Evolutionary conservation across 176 grass and related monocot species (phyloP).

Genomic region (Aegilops longissima): DNA sequence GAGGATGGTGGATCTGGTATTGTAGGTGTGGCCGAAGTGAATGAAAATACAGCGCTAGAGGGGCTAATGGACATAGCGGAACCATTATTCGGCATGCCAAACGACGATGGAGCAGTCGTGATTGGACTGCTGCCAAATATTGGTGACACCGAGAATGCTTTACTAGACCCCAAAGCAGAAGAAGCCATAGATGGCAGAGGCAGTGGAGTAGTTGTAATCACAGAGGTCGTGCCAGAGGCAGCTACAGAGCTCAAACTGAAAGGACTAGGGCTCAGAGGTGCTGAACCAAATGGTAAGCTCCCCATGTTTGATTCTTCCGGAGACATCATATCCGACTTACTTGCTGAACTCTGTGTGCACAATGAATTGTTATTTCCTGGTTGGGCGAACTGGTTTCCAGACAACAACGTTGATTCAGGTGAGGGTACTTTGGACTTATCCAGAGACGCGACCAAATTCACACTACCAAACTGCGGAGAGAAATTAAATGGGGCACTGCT

Average conservation of each 20-base stretch:
- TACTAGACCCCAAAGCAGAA: not conserved
- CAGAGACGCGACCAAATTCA: not conserved
- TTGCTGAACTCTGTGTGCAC: slow-evolving; percentile 15
- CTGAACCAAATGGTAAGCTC: slow-evolving; percentile 18
- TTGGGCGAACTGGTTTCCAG: slow-evolving; percentile 16
- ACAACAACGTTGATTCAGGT: not conserved
- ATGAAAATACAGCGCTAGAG: slow-evolving; percentile 28
- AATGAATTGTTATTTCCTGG: slow-evolving; percentile 26
- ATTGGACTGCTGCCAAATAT: slow-evolving; percentile 27
- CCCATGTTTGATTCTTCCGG: not conserved
- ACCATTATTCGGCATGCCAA: slow-evolving; percentile 19
- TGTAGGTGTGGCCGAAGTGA: slow-evolving; percentile 20
- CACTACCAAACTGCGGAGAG: slow-evolving; percentile 3
- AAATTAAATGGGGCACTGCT: slow-evolving; percentile 19
- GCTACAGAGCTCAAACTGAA: slow-evolving; percentile 1
- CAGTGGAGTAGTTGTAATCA: not conserved
- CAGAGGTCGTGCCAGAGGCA: not conserved
- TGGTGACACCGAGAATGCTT: slow-evolving; percentile 2
- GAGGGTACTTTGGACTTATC: slow-evolving; percentile 7
- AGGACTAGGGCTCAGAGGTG: slow-evolving; percentile 3
- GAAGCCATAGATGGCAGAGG: not conserved
- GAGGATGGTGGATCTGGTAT: slow-evolving; percentile 28
- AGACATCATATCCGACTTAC: not conserved
- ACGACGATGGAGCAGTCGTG: not conserved
- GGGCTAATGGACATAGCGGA: slow-evolving; percentile 6